Percentiles rank a stretch among this genome's conserved stretches.
Evolutionary conservation across 176 grass and related monocot genomes (phyloP).

Genomic region (Aechmea fasciata): DNA sequence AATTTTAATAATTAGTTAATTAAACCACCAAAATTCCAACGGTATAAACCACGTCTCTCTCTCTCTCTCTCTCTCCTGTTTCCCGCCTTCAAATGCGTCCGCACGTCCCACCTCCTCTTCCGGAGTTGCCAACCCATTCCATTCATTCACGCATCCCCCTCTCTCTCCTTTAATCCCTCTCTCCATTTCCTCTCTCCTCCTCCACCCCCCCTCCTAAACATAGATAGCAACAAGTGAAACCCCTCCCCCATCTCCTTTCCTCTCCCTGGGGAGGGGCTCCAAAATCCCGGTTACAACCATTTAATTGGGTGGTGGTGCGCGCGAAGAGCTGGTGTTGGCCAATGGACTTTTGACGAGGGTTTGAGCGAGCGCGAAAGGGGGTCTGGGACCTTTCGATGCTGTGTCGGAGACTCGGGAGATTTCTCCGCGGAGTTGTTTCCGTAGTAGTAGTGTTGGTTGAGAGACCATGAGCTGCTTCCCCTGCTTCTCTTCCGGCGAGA

Average conservation of each 20-base stretch:
- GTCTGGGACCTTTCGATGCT: not conserved
- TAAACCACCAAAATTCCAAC: not conserved
- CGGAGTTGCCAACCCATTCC: not conserved
- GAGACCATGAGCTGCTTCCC: constrained; percentile 56
- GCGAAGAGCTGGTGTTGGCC: not conserved
- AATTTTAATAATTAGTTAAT: not conserved
- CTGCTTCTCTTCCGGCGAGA: constrained; percentile 34
- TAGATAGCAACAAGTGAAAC: not conserved
- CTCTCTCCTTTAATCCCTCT: constrained; percentile 25
- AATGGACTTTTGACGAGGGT: too few species aligned
- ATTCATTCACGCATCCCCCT: not conserved
- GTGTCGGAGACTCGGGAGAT: not conserved
- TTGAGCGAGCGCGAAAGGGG: too few species aligned
- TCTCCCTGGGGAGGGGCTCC: not conserved
- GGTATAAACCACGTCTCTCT: not conserved
- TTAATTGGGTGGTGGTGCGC: too few species aligned
- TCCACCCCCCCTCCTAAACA: not conserved
- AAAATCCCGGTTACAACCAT: constrained; percentile 10
- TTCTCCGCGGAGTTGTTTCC: not conserved
- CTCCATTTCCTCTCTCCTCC: constrained; percentile 8
- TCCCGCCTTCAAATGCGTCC: constrained; percentile 4
- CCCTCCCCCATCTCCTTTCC: not conserved
- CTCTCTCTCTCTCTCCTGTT: not conserved
- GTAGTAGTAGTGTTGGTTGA: not conserved
- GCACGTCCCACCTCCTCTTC: not conserved